Conservation (phyloP, 202 grass and related monocot species). For the Zizania palustris region DNA sequence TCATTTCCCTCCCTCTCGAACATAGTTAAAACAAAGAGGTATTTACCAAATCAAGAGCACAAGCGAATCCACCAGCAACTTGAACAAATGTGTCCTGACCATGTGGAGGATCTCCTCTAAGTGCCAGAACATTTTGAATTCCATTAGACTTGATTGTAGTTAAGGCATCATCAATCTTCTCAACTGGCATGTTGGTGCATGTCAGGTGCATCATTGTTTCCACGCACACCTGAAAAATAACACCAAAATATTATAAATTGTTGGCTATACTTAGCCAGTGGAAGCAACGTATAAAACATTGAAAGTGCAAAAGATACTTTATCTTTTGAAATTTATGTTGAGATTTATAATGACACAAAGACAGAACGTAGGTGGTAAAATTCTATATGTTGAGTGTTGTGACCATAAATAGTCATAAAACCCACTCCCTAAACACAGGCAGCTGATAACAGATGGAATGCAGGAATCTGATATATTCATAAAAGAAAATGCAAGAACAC, state of each 20-base stretch:
- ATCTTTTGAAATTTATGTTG: slow-evolving; percentile 1
- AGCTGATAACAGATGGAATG: background rate
- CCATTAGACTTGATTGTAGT: slow-evolving; percentile 76
- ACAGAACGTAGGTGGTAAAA: background rate
- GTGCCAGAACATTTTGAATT: slow-evolving; percentile 95
- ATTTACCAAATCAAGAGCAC: slow-evolving; percentile 81
- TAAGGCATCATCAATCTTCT: slow-evolving; percentile 86
- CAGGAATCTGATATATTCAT: background rate
- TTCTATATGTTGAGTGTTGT: background rate
- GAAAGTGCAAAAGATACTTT: slow-evolving; percentile 23
- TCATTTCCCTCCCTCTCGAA: background rate
- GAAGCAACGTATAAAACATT: background rate
- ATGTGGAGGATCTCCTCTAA: slow-evolving; percentile 83
- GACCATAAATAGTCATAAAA: background rate
- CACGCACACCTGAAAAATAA: slow-evolving; percentile 70
- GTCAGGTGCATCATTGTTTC: slow-evolving; percentile 98
- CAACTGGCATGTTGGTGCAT: slow-evolving; percentile 90
- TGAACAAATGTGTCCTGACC: slow-evolving; percentile 88
- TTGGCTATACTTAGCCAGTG: background rate
- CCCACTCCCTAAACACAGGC: background rate
- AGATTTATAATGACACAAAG: background rate
- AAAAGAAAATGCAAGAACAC: slow-evolving; percentile 3
- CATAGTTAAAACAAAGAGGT: background rate
- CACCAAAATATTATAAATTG: slow-evolving; percentile 4
- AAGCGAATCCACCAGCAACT: slow-evolving; percentile 80